A percentile compares a stretch with the other conserved stretches of the same genome.
These are phyloP conservation scores for Notholithocarpus densiflorus DNA, from an alignment of 306 rosid species.

Conservation along the genomic window DNA sequence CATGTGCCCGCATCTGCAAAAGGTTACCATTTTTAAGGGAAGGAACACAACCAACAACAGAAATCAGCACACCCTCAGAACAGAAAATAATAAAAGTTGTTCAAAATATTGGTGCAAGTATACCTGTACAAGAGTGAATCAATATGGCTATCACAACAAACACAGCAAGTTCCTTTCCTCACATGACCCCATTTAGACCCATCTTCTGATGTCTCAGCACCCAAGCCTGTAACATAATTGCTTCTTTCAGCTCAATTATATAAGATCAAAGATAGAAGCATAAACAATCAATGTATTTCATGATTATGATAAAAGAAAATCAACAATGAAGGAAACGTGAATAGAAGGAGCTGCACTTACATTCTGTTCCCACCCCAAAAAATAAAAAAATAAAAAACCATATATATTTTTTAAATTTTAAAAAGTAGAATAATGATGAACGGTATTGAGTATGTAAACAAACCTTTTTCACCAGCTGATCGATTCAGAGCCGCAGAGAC, in stretches of 20 bases:
- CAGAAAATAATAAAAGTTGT: neutral
- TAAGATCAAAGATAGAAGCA: neutral
- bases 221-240: slow-evolving; percentile 49
- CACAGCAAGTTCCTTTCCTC: slow-evolving; percentile 97
- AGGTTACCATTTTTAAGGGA: slow-evolving; percentile 14
- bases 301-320: neutral
- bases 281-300: neutral
- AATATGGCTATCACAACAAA: slow-evolving; percentile 94
- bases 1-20: slow-evolving; percentile 98
- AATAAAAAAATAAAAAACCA: too few species aligned
- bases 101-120: neutral
- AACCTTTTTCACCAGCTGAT: slow-evolving; percentile 81
- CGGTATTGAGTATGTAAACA: neutral
- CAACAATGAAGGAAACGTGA: neutral
- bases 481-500: slow-evolving; percentile 96
- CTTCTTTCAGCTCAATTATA: neutral
- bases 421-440: neutral
- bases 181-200: slow-evolving; percentile 98
- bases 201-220: slow-evolving; percentile 88
- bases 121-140: slow-evolving; percentile 99
- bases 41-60: slow-evolving; percentile 7
- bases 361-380: neutral
- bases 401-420: neutral
- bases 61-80: slow-evolving; percentile 1
- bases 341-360: neutral